phyloP scores from a whole-genome alignment of 495 filamentous ascomycete genomes.

The Podospora didyma region DNA sequence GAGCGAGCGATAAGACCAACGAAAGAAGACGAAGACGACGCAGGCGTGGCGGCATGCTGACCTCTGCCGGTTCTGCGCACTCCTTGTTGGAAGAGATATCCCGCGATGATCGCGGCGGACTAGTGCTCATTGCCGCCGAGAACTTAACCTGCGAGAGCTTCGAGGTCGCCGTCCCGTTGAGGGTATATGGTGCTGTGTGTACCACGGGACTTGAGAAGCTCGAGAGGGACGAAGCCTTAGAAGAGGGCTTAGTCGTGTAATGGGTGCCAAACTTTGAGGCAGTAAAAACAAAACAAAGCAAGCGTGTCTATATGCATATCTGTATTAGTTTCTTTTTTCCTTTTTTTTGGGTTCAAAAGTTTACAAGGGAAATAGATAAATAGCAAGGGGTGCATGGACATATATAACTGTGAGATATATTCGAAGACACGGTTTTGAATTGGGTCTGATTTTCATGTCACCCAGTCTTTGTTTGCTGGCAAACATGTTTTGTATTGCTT shows the following conservation, averaged over 20 bases:
- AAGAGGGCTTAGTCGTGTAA: conserved; percentile 48
- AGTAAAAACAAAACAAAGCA: no score
- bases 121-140: conserved; percentile 67
- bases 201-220: conserved; percentile 39
- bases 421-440: no score
- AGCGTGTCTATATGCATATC: neutral
- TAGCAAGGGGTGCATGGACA: no score
- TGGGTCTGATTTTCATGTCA: no score
- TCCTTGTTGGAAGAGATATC: conserved; percentile 58
- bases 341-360: no score
- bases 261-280: neutral
- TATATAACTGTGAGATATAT: no score
- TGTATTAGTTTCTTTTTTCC: neutral
- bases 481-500: no score
- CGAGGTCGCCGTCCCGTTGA: conserved; percentile 78
- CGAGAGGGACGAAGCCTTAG: conserved; percentile 43
- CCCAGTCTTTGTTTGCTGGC: no score
- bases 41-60: neutral
- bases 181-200: conserved; percentile 70
- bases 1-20: neutral
- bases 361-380: no score
- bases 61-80: conserved; percentile 12
- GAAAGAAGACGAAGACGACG: neutral
- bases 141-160: conserved; percentile 80
- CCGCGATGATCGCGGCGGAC: conserved; percentile 65